Base-by-base conservation (phyloP, 2,329 filamentous ascomycete genomes). In the Penicillium expansum region DNA sequence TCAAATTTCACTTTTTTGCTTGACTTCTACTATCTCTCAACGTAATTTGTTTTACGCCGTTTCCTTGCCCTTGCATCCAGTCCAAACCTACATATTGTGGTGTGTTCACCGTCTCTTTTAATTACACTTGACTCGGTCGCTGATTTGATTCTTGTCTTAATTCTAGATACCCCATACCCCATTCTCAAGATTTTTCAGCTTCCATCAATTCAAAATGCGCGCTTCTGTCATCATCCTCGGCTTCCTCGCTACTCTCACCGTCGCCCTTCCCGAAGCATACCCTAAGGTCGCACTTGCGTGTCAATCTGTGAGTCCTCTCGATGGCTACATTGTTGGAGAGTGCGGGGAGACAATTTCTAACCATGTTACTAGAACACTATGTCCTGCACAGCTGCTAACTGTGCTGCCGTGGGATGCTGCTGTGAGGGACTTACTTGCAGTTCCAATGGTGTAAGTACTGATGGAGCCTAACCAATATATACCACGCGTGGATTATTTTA, bases 171-270 rank as follows among this genome's bases (percentile, higher is more conserved):
- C 33, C 37, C 24, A 55, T 55, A 56, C 20, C 33, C 37, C 24
- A n/a, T 45, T 45, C n/a, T 1, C 13, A 22, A 14, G 1, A 14
- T 10, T 33, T 35, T 16, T 1, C 16, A 16, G 1, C 4, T 33
- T 5, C 11, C 2, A 22, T 38, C 30, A 38, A 30, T n/a, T 32
- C 52, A 59, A 30, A 29, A 63, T 63, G 61, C 61, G 58, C 10
- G 44, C 54, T 37, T 63, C 61, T 1, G 9, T 63, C 30, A 33
- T 65, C 39, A 20, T 65, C 27, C 38, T 56, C 24, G 55, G 55
- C 37, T 49, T 65, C 44, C 44, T 63, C 13, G 59, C 62, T 35
- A 57, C 52, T 30, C 22, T 62, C 14, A 38, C 56, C 10, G 32
- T 48, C 38, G 62, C 62, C 0, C 38, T 65, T 1, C 62, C 60